Percentiles rank a stretch among this genome's conserved stretches.
These are phyloP conservation scores for Colletotrichum australisinense DNA, from an alignment of 2,329 filamentous ascomycete species.

Conservation along the genomic window DNA sequence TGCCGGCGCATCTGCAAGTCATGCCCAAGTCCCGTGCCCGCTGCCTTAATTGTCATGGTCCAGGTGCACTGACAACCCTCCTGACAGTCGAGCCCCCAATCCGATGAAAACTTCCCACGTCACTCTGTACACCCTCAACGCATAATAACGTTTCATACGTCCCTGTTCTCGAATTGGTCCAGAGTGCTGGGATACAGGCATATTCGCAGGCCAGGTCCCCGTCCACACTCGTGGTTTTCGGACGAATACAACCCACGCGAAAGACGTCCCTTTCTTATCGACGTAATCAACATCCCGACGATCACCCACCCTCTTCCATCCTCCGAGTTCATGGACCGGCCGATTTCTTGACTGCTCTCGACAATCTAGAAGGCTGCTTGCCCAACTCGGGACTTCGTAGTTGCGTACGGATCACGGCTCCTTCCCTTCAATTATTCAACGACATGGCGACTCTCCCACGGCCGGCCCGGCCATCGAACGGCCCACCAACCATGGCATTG, in stretches of 20 bases:
- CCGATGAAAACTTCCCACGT: constrained; percentile 33
- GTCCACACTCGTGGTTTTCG: constrained; percentile 23
- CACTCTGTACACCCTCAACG: constrained; percentile 33
- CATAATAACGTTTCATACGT: constrained; percentile 44
- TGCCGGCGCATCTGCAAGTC: constrained; percentile 27
- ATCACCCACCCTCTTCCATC: constrained; percentile 3
- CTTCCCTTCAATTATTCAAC: constrained; percentile 37
- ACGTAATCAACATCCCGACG: constrained; percentile 27
- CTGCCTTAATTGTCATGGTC: constrained; percentile 25
- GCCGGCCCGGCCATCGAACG: constrained; percentile 74
- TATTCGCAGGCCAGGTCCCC: constrained; percentile 5
- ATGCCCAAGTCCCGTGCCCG: constrained; percentile 20
- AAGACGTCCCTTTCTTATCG: constrained; percentile 15
- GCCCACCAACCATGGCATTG: constrained; percentile 77
- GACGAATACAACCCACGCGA: constrained; percentile 28
- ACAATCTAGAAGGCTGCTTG: constrained; percentile 26
- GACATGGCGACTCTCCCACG: constrained; percentile 72
- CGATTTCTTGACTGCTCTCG: constrained; percentile 34
- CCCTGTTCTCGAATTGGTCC: constrained; percentile 28
- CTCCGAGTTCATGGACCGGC: constrained; percentile 45
- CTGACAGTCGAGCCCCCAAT: constrained; percentile 21
- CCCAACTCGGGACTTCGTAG: constrained; percentile 12
- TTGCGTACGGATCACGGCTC: constrained; percentile 6
- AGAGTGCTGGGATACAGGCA: constrained; percentile 24
- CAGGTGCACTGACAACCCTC: constrained; percentile 32